Evolutionary conservation across 495 filamentous ascomycete species (phyloP), one percentile per base, ranked within the genome.

Genomic region (Aspergillus kassunensis): DNA sequence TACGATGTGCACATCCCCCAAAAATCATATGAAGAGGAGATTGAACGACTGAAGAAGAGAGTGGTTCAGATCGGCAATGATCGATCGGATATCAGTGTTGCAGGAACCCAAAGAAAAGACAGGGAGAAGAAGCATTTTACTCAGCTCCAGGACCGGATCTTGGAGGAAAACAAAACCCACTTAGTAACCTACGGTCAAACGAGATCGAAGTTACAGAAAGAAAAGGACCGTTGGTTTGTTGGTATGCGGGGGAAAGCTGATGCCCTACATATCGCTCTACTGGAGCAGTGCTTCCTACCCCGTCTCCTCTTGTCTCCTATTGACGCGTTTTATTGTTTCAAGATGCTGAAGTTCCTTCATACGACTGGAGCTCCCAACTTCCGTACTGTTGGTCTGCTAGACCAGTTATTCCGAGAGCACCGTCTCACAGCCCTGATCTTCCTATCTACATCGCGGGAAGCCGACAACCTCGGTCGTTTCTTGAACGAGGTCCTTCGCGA

Each of bases 211-310:
- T 68, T 96, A 18, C 75, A 80, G 45, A 83, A 84, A 47, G 90
- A 96, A 62, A 91, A 95, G 68, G 75, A 83, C 45, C 69, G 80
- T 20, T 95, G 90, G 89, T 95, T 96, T 58, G 70, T 77, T 8
- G 69, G 72, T 19, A 74, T 79, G 59, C 77, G 78, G 8, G 71
- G 74, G 19, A 87, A 87, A 52, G 73, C 78, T 24, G 82, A 92
- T 44, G 76, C 73, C 11, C 71, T 93, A 6, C 84, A 91, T 47
- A 78, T 88, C 56, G 79, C 83, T 4, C 68, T 99, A 19, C 77
- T 97, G 24, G 90, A 96, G 61, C 82, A 92, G 56, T 99, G 95
- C 65, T 84, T 99, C 50, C 67, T 97, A 21, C 93, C 95, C 10
- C 84, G 95, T 18, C 72, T 95, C 29, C 76, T 91, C 4, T 69